Base-by-base conservation (phyloP, 1,284 basidiomycete species). In the Cryptococcus deneoformans region DNA sequence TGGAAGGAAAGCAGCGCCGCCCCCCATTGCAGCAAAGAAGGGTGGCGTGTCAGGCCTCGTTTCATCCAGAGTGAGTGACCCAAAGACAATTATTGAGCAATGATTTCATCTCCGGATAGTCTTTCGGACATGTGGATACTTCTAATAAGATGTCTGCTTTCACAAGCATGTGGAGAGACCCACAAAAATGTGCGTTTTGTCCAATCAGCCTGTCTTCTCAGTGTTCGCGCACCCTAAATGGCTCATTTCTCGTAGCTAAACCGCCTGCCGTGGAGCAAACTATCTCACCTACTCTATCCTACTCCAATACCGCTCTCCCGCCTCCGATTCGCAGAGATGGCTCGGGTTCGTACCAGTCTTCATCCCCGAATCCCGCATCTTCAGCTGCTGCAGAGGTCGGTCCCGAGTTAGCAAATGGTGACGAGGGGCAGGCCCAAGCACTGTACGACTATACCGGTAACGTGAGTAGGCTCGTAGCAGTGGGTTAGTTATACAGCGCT, bases 361-460 rank as follows among this genome's bases (percentile, higher is more conserved):
- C 57, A 35, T 36, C 36, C 39, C 34, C 52, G n/a, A 20, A 40
- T 12, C 34, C 46, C 39, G 52, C 16, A 44, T 14, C 43, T 39
- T 14, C 47, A 6, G 39, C 38, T 9, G 35, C 6, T 29, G 52
- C 34, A 43, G 53, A 48, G 38, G 46, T 35, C 10, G 44, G 42
- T 12, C 8, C 24, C 20, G 39, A 34, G 8, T 36, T 46, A 29
- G 44, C 35, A n/a, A 47, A 46, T 36, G 44, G 54, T 34, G 46
- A 16, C 10, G 58, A 63, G 20, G 58, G 62, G 10, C 69, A 73
- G 59, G 73, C 69, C n/a, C 65, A 69, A 52, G 75, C 69, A 12
- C 44, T 74, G 53, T 77, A 75, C 56, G 73, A 75, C 57, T 77
- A 72, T 57, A 58, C 59, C 3, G 70, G 69, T 8, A 57, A 60